A percentile compares a stretch with the other conserved stretches of the same genome.
These are phyloP conservation scores for Saccharum hybrid DNA, from an alignment of 202 grass and related monocot genomes.

Conservation along the genomic window DNA sequence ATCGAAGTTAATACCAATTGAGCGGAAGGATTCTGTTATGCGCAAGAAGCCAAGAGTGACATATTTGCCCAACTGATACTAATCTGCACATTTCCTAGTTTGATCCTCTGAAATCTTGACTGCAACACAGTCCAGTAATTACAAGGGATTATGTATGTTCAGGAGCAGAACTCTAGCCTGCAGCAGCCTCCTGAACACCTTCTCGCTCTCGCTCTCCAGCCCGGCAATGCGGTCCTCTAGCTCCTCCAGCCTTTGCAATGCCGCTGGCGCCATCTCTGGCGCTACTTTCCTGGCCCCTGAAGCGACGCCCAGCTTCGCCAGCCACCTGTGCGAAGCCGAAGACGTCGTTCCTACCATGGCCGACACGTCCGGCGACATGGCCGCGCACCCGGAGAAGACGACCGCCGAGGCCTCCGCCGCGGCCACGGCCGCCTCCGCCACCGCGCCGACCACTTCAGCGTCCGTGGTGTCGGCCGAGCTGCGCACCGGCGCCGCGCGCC, in stretches of 20 bases:
- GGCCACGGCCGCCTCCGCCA: too few species aligned
- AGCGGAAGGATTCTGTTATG: background rate
- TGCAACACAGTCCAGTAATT: background rate
- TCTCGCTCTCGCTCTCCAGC: slow-evolving; percentile 63
- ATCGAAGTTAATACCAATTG: background rate
- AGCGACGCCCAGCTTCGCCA: slow-evolving; percentile 19
- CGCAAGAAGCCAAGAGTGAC: background rate
- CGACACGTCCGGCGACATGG: too few species aligned
- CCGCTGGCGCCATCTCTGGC: slow-evolving; percentile 27
- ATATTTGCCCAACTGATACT: background rate
- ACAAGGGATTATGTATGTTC: slow-evolving; percentile 64
- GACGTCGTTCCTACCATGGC: too few species aligned
- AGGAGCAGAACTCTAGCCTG: slow-evolving; percentile 66
- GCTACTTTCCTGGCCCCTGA: slow-evolving; percentile 24
- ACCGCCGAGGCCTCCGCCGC: too few species aligned
- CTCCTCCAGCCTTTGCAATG: slow-evolving; percentile 56
- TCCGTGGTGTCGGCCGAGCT: too few species aligned
- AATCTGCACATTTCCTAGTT: slow-evolving; percentile 22
- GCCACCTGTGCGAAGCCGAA: too few species aligned
- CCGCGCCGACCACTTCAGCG: too few species aligned
- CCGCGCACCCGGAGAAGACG: too few species aligned
- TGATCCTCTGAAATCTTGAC: background rate
- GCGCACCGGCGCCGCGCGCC: background rate
- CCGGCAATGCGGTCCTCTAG: slow-evolving; percentile 49
- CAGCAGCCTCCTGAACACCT: slow-evolving; percentile 66